Evolutionary conservation across 495 filamentous ascomycete genomes (phyloP).

Genomic region (Aspergillus steynii): DNA sequence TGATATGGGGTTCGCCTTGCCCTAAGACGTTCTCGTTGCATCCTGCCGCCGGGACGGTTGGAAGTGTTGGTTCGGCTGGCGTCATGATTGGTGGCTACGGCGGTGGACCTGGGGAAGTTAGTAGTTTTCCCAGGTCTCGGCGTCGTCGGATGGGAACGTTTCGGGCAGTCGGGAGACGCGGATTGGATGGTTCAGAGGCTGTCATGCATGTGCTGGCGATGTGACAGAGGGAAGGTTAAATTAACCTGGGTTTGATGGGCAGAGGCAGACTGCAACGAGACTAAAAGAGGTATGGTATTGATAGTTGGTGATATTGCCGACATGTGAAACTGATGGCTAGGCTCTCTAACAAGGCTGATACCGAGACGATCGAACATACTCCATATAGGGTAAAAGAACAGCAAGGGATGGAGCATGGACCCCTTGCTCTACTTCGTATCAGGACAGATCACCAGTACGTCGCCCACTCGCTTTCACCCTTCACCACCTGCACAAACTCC

Average conservation of each 20-base stretch:
- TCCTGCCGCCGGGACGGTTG: not conserved
- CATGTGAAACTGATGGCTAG: not conserved
- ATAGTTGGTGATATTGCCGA: too few species aligned
- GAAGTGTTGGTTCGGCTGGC: not conserved
- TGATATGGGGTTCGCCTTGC: not conserved
- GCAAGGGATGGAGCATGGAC: not conserved
- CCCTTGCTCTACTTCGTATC: not conserved
- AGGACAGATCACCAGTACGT: conserved; percentile 42
- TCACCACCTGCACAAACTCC: conserved; percentile 61
- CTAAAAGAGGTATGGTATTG: too few species aligned
- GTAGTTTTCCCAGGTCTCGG: not conserved
- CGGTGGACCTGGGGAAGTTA: not conserved
- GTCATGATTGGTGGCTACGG: not conserved
- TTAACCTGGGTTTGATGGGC: not conserved
- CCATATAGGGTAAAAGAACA: not conserved
- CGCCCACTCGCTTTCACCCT: conserved; percentile 57
- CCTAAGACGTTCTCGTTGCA: too few species aligned
- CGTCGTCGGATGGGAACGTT: not conserved
- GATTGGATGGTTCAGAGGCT: not conserved
- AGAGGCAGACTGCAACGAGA: not conserved
- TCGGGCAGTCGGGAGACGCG: not conserved
- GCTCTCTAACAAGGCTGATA: not conserved
- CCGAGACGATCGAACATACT: too few species aligned
- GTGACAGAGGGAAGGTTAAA: not conserved
- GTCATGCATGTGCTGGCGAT: not conserved